A percentile compares a stretch with the other conserved stretches of the same genome.
phyloP scores from a whole-genome alignment of 805 yeast genomes.

The Zygosaccharomyces rouxii region DNA sequence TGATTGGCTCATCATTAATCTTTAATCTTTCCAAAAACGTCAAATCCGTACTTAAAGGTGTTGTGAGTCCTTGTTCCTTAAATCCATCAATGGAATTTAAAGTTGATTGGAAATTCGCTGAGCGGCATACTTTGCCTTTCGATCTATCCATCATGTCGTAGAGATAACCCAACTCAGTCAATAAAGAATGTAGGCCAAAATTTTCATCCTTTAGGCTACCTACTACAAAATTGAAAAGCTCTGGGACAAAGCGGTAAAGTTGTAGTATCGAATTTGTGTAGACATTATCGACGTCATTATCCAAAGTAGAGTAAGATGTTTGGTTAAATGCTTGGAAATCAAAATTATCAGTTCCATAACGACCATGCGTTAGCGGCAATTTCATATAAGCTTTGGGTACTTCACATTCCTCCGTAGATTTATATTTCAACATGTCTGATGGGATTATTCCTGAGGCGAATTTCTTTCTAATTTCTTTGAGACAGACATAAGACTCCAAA shows the following conservation, averaged over 20 bases:
- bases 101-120: constrained; percentile 68
- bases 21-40: constrained; percentile 2
- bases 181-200: constrained; percentile 45
- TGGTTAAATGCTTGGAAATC: constrained; percentile 82
- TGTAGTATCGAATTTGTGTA: constrained; percentile 77
- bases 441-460: constrained; percentile 17
- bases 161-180: constrained; percentile 81
- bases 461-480: constrained; percentile 31
- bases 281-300: constrained; percentile 76
- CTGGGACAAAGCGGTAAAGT: constrained; percentile 71
- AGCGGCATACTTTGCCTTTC: constrained; percentile 69
- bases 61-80: constrained; percentile 46
- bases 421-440: constrained; percentile 22
- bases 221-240: constrained; percentile 61
- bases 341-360: constrained; percentile 90
- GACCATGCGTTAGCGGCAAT: constrained; percentile 74
- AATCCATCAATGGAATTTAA: constrained; percentile 48
- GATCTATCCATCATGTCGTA: constrained; percentile 90
- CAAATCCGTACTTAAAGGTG: constrained; percentile 30
- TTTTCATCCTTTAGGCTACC: constrained; percentile 52
- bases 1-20: constrained; percentile 18
- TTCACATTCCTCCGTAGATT: constrained; percentile 33
- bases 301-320: constrained; percentile 77
- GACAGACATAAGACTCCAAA: constrained; percentile 40
- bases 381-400: constrained; percentile 74